Evolutionary conservation across 176 grass and related monocot species (phyloP), one percentile per base, ranked within the genome.

Genomic region (Carex littledalei): DNA sequence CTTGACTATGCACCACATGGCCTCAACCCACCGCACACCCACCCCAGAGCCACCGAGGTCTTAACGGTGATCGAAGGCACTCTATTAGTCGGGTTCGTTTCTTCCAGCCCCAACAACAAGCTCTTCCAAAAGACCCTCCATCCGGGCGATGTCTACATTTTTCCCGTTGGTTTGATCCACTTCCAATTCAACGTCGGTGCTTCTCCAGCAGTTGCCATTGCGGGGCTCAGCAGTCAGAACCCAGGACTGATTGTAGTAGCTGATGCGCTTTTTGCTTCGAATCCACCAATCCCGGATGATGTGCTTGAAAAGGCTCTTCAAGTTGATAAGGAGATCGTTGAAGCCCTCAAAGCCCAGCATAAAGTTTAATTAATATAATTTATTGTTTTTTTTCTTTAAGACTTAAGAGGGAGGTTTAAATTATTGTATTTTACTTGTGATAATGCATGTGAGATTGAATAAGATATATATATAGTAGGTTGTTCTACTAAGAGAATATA

Each of bases 251-350:
- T 78, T 10, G 60, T 76, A 17, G 17, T 85, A 5, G 56, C 75
- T 1, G 85, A 90, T 56, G 82, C 89, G 0, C 35, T 90, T 24
- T 85, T 90, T 29, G 77, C 50, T 6, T 60, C 85, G 4, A 62
- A 82, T 3, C 86, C 81, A 0, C 43, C 85, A 37, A 85, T 90
- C 45, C 37, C 76, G 0, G 85, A 85, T 34, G 66, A 70, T 6
- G 47, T 90, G 22, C 89, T 90, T 6, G 86, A 83, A 79, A 82
- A 87, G 55, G 89, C 86, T 45, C 75, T 90, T 26, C 89, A 87
- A 24, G 47, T 90, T 63, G 77, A 87, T 65, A 81, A 85, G 45
- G 67, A 56, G 45, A 81, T 70, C 1, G 41, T 90, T 31, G 75
- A 78, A 49, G 64, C 56, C 49, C 85, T 90, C 49, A 85, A 87